phyloP scores from a whole-genome alignment of 2,329 filamentous ascomycete genomes.

The Colletotrichum lindemuthianum region DNA sequence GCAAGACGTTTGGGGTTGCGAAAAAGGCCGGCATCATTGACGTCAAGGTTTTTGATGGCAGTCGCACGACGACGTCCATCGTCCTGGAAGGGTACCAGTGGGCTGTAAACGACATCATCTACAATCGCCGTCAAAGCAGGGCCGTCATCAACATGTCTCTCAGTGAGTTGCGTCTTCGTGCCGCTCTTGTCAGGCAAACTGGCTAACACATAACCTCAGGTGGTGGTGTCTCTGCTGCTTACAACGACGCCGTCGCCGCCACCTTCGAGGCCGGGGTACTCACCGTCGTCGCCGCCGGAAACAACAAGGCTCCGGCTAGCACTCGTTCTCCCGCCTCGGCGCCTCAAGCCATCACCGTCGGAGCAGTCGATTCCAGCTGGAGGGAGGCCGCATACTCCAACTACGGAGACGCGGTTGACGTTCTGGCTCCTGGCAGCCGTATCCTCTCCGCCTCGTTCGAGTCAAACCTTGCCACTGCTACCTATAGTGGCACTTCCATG shows the following conservation, averaged over 20 bases:
- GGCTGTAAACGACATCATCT: slow-evolving; percentile 46
- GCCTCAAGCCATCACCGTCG: slow-evolving; percentile 61
- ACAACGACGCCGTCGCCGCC: slow-evolving; percentile 60
- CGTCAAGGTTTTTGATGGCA: slow-evolving; percentile 55
- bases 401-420: slow-evolving; percentile 56
- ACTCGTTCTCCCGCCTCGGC: slow-evolving; percentile 59
- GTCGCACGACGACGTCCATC: slow-evolving; percentile 42
- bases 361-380: slow-evolving; percentile 54
- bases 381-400: slow-evolving; percentile 59
- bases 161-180: neutral
- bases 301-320: slow-evolving; percentile 49
- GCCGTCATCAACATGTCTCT: slow-evolving; percentile 59
- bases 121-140: slow-evolving; percentile 39
- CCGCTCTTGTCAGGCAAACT: neutral
- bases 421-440: slow-evolving; percentile 60
- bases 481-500: slow-evolving; percentile 53
- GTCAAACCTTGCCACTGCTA: slow-evolving; percentile 51
- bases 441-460: slow-evolving; percentile 58
- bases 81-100: slow-evolving; percentile 46
- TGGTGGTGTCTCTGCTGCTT: slow-evolving; percentile 52
- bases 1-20: slow-evolving; percentile 51
- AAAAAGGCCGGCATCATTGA: slow-evolving; percentile 55
- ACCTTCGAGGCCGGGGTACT: slow-evolving; percentile 59
- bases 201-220: slow-evolving; percentile 42
- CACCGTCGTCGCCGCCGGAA: slow-evolving; percentile 65